Evolutionary conservation across 495 filamentous ascomycete species (phyloP), one percentile per base, ranked within the genome.

Genomic region (Hamigera avellanea): DNA sequence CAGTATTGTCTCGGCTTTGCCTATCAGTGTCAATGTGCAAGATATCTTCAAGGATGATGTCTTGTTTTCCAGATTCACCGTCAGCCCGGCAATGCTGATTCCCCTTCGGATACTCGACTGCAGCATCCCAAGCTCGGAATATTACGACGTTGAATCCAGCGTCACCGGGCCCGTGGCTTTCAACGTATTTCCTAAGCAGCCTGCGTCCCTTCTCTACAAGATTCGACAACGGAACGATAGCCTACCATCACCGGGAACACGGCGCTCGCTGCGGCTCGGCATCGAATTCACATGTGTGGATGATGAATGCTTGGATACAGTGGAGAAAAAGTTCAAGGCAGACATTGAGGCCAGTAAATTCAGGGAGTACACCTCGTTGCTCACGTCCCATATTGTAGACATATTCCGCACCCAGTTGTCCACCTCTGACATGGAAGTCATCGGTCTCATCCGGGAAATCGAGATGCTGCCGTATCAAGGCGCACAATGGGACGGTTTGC

Each of bases 11-110:
- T 72, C 76, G 1, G 79, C 83, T 13, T 64, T 96, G 8, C 84
- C 85, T 0, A 72, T 99, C 26, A 86, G 86, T 13, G 89, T 99
- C 41, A 95, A 96, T 44, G 89, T 99, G 26, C 86, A 95, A 47
- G 93, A 99, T 45, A 75, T 86, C 26, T 99, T 99, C 69, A 93
- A 93, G 53, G 71, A 83, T 35, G 60, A 77, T 19, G 65, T 76
- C 1, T 69, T 96, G 0, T 91, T 89, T 46, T 95, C 89, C 0
- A 77, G 78, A 33, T 96, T 98, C 52, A 91, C 81, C 12, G 76
- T 98, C 27, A 83, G 81, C 19, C 82, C 88, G 3, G 78, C 86
- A 2, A 81, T 62, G 40, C 48, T 71, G 35, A 73, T 80, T 33
- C 91, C 91, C 1, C 57, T 95, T 7, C 72, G 83, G 23, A 61